phyloP scores from a whole-genome alignment of 768 basidiomycete species.

The Boletus vermiculosoides region DNA sequence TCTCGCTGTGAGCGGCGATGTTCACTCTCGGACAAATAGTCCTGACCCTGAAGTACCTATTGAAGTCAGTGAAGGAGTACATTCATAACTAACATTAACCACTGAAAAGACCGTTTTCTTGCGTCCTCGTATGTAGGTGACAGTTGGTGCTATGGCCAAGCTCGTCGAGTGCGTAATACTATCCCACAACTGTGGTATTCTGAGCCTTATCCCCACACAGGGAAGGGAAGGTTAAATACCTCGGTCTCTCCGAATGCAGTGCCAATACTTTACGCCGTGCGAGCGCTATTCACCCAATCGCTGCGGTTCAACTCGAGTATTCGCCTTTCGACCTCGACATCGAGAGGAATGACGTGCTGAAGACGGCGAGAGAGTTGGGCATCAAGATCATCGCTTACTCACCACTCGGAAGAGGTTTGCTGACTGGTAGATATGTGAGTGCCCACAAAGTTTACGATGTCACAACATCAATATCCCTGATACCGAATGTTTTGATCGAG shows the following conservation, averaged over 20 bases:
- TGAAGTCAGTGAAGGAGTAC: conserved; percentile 34
- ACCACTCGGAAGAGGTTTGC: conserved; percentile 52
- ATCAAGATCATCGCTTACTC: conserved; percentile 50
- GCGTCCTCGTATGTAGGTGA: conserved; percentile 24
- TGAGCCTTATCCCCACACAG: conserved; percentile 21
- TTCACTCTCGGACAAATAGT: conserved; percentile 17
- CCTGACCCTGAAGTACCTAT: conserved; percentile 45
- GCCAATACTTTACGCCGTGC: conserved; percentile 48
- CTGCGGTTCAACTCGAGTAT: conserved; percentile 52
- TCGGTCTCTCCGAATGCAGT: conserved; percentile 55
- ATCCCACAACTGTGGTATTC: not conserved
- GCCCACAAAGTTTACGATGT: not conserved
- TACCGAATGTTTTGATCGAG: no score
- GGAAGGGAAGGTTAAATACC: conserved; percentile 42
- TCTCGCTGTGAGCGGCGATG: not conserved
- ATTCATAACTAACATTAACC: not conserved
- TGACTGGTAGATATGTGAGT: conserved; percentile 46
- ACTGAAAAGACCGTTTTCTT: not conserved
- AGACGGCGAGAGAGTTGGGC: conserved; percentile 48
- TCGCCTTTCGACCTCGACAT: conserved; percentile 49
- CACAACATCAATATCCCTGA: not conserved
- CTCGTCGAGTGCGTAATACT: conserved; percentile 43
- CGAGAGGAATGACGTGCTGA: conserved; percentile 43
- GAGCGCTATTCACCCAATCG: conserved; percentile 48
- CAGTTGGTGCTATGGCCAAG: conserved; percentile 50